These are phyloP conservation scores for Hypoxylon sp. DNA, from an alignment of 2,329 filamentous ascomycete genomes.

Conservation along the genomic window DNA sequence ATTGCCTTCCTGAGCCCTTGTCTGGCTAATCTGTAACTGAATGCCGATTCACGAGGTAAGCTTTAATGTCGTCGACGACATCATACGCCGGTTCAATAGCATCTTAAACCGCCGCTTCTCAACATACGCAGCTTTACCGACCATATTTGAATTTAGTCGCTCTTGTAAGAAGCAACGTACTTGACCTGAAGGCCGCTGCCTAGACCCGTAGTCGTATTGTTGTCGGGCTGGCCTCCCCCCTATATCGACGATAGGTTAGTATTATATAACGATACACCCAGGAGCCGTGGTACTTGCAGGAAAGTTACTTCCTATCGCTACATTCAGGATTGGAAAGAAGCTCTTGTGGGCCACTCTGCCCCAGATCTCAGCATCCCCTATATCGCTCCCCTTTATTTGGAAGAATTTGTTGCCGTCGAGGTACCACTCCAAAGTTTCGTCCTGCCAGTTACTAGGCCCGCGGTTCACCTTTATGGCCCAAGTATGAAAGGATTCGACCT, in stretches of 20 bases:
- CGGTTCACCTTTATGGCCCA: slow-evolving; percentile 41
- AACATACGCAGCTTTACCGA: background rate
- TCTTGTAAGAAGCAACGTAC: slow-evolving; percentile 31
- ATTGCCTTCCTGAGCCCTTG: background rate
- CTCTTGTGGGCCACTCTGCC: slow-evolving; percentile 37
- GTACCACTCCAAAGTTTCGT: slow-evolving; percentile 39
- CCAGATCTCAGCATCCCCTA: slow-evolving; percentile 35
- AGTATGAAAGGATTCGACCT: slow-evolving; percentile 37
- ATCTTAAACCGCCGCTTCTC: background rate
- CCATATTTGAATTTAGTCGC: slow-evolving; percentile 7
- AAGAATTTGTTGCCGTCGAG: slow-evolving; percentile 39
- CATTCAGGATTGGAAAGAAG: slow-evolving; percentile 38
- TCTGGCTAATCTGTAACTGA: background rate
- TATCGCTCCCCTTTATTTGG: slow-evolving; percentile 34
- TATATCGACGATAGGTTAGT: slow-evolving; percentile 11
- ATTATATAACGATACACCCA: background rate
- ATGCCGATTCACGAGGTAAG: background rate
- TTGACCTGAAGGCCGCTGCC: slow-evolving; percentile 39
- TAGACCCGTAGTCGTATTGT: slow-evolving; percentile 35
- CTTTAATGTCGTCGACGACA: background rate
- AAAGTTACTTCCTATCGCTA: slow-evolving; percentile 39
- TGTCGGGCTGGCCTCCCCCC: slow-evolving; percentile 35
- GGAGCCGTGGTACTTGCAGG: slow-evolving; percentile 11
- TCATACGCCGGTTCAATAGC: no score
- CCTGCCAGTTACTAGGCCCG: slow-evolving; percentile 35